Evolutionary conservation across 2,329 filamentous ascomycete species (phyloP).

Genomic region (Aspergillus tubingensis): DNA sequence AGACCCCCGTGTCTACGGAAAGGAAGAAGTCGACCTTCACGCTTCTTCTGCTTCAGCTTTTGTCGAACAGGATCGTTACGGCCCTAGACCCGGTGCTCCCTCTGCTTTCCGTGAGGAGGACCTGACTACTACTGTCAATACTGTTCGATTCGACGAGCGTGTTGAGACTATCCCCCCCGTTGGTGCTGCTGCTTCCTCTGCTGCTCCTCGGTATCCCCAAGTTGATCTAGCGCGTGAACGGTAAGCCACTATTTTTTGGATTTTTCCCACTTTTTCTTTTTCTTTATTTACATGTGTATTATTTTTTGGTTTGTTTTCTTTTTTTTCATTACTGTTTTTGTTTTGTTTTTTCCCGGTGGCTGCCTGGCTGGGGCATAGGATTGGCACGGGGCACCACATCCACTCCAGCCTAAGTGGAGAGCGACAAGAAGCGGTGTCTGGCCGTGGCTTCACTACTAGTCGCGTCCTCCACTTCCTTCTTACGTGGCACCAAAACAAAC

Average conservation of each 20-base stretch:
- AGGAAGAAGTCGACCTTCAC: constrained; percentile 87
- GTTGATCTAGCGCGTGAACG: constrained; percentile 54
- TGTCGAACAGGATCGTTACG: constrained; percentile 49
- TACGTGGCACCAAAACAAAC: constrained; percentile 30
- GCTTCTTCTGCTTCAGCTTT: no score
- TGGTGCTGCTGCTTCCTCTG: not conserved
- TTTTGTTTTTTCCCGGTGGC: constrained; percentile 10
- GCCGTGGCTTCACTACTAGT: constrained; percentile 21
- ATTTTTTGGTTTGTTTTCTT: constrained; percentile 6
- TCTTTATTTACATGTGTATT: constrained; percentile 9
- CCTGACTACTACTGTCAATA: no score
- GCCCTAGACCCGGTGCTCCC: constrained; percentile 6
- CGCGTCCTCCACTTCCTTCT: constrained; percentile 21
- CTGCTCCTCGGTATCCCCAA: constrained; percentile 43
- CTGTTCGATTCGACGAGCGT: constrained; percentile 35
- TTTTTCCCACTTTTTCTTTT: constrained; percentile 14
- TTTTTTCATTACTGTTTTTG: constrained; percentile 10
- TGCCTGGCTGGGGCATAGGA: constrained; percentile 1
- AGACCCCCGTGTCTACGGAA: constrained; percentile 66
- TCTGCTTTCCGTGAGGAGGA: constrained; percentile 8
- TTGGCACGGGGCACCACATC: constrained; percentile 1
- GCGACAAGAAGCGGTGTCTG: constrained; percentile 26
- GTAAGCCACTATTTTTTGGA: constrained; percentile 41
- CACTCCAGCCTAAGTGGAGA: constrained; percentile 23
- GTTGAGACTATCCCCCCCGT: constrained; percentile 11